phyloP scores from a whole-genome alignment of 345 rosid genomes.

The Rubroshorea leprosula region DNA sequence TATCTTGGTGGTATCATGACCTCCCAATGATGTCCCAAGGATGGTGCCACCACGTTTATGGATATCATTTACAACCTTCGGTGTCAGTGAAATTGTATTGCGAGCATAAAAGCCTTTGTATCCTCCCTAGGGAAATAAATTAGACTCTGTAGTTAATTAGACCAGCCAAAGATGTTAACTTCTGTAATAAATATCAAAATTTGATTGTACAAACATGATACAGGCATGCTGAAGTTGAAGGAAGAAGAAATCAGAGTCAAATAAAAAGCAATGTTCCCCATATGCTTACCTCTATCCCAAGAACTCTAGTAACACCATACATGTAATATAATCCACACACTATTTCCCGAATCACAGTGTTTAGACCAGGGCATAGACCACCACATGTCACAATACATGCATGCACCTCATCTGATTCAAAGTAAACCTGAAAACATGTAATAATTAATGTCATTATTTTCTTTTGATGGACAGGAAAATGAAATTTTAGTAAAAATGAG shows the following conservation, averaged over 20 bases:
- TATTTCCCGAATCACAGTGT: conserved; percentile 83
- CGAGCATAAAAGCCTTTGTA: conserved; percentile 85
- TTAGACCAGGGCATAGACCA: conserved; percentile 90
- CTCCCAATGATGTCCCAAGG: conserved; percentile 85
- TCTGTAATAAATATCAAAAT: too few species aligned
- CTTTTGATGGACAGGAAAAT: background rate
- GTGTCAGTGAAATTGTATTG: conserved; percentile 60
- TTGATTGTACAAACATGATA: too few species aligned
- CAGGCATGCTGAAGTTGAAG: too few species aligned
- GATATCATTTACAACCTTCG: conserved; percentile 73
- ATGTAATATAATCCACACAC: conserved; percentile 65
- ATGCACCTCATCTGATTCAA: conserved; percentile 68
- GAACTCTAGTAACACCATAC: conserved; percentile 77
- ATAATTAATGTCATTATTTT: background rate
- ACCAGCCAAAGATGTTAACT: too few species aligned
- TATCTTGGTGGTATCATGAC: conserved; percentile 79
- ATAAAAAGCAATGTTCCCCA: too few species aligned
- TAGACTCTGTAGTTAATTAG: background rate
- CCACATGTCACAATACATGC: conserved; percentile 95
- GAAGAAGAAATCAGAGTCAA: too few species aligned
- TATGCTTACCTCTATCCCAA: conserved; percentile 71
- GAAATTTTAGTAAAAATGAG: background rate
- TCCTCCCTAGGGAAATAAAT: conserved; percentile 54
- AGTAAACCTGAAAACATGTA: conserved; percentile 45
- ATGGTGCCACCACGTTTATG: conserved; percentile 94